Percentiles rank a stretch among this genome's conserved stretches.
These are phyloP conservation scores for Anacardium occidentale DNA, from an alignment of 345 rosid genomes.

Conservation along the genomic window DNA sequence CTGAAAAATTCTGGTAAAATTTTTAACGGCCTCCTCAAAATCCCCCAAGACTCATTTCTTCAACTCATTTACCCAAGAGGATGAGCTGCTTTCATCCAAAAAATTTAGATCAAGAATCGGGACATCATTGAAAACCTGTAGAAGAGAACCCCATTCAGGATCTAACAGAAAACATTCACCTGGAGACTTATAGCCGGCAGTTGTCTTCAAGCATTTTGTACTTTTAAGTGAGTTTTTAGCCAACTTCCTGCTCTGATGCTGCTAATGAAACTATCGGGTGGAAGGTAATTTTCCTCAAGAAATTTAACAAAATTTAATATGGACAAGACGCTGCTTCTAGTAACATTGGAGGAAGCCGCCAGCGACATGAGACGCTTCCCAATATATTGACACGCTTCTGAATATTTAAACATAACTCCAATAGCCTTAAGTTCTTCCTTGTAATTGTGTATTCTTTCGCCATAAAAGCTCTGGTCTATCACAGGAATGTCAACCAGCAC, in stretches of 20 bases:
- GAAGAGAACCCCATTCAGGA: conserved; percentile 55
- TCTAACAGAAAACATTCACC: conserved; percentile 49
- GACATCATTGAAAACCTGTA: conserved; percentile 45
- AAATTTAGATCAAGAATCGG: conserved; percentile 40
- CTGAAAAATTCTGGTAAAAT: conserved; percentile 38
- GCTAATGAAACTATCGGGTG: conserved; percentile 43
- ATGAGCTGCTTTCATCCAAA: conserved; percentile 40
- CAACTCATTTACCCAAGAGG: conserved; percentile 37
- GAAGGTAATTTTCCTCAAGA: conserved; percentile 35
- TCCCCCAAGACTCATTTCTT: conserved; percentile 42
- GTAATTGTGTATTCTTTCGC: conserved; percentile 34
- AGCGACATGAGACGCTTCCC: conserved; percentile 56
- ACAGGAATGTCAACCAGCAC: conserved; percentile 69
- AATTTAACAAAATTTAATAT: conserved; percentile 52
- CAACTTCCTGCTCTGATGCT: conserved; percentile 42
- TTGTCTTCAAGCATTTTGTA: too few relatives aligned
- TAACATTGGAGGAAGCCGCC: conserved; percentile 38
- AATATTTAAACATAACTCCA: conserved; percentile 63
- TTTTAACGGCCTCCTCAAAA: conserved; percentile 42
- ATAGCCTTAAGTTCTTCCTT: conserved; percentile 44
- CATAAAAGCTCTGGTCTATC: conserved; percentile 56
- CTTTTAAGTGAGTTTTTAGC: conserved; percentile 49
- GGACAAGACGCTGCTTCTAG: conserved; percentile 43
- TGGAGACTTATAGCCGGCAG: conserved; percentile 51
- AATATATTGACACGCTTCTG: conserved; percentile 51